Percentiles rank a stretch among this genome's conserved stretches.
Conservation (phyloP, 2,329 filamentous ascomycete species). For the Falciphora oryzae region DNA sequence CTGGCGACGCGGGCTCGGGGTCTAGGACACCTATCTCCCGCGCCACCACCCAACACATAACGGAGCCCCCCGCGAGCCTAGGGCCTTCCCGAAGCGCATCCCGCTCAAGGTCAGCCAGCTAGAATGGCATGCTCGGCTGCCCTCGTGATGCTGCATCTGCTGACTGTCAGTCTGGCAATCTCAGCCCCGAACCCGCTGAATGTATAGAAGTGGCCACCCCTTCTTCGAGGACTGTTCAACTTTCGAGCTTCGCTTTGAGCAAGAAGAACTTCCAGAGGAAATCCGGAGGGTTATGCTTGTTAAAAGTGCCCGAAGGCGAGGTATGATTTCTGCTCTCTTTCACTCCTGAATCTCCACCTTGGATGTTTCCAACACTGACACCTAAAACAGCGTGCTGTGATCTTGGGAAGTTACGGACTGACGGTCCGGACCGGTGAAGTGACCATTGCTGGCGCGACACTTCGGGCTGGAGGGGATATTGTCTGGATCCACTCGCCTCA, state of each 20-base stretch:
- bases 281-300: slow-evolving; percentile 31
- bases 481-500: slow-evolving; percentile 59
- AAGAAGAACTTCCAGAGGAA: slow-evolving; percentile 38
- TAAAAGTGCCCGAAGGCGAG: slow-evolving; percentile 44
- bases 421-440: slow-evolving; percentile 55
- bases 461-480: slow-evolving; percentile 39
- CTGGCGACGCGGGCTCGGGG: background rate
- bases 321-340: slow-evolving; percentile 24
- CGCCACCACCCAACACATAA: background rate
- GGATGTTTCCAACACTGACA: slow-evolving; percentile 12
- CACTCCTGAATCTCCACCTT: background rate
- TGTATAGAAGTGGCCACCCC: slow-evolving; percentile 14
- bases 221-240: slow-evolving; percentile 20
- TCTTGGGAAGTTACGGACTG: slow-evolving; percentile 65
- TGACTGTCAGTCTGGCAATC: background rate
- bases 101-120: slow-evolving; percentile 3
- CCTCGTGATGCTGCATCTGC: background rate
- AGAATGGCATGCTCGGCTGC: background rate
- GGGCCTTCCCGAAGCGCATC: background rate
- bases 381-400: slow-evolving; percentile 46
- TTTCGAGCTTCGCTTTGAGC: slow-evolving; percentile 40
- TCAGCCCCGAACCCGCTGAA: slow-evolving; percentile 18
- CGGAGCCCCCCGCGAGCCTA: slow-evolving; percentile 2
- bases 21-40: background rate
- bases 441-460: slow-evolving; percentile 58